These are phyloP conservation scores for Candida ipomoeae DNA, from an alignment of 805 yeast species.

Conservation along the genomic window DNA sequence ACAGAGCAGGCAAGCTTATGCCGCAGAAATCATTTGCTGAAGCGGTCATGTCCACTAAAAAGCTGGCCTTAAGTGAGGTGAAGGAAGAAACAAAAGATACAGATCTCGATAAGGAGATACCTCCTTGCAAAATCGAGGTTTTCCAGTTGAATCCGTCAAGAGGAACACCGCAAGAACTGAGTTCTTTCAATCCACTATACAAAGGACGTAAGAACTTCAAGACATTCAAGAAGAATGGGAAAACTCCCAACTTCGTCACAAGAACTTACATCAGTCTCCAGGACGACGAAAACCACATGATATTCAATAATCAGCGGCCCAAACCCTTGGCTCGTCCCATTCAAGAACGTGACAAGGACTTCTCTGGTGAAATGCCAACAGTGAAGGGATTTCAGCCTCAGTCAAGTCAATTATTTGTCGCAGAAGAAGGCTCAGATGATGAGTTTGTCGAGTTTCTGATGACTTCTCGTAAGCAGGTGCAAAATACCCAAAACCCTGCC, in stretches of 20 bases:
- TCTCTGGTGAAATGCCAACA: slow-evolving; percentile 13
- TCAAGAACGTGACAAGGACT: slow-evolving; percentile 5
- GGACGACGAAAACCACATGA: slow-evolving; percentile 8
- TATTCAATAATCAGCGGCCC: slow-evolving; percentile 5
- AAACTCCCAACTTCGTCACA: slow-evolving; percentile 9
- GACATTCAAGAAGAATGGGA: slow-evolving; percentile 10
- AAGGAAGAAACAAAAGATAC: background rate
- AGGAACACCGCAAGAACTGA: background rate
- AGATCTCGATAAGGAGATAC: background rate
- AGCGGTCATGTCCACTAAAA: slow-evolving; percentile 2
- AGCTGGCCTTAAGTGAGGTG: background rate
- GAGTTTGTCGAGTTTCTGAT: background rate
- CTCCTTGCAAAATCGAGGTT: slow-evolving; percentile 1
- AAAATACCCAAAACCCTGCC: background rate
- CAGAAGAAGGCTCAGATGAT: slow-evolving; percentile 5
- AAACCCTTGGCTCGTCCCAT: background rate
- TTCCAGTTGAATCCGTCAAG: background rate
- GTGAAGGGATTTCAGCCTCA: slow-evolving; percentile 17
- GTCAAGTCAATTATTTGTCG: slow-evolving; percentile 13
- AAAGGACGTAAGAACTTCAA: slow-evolving; percentile 16
- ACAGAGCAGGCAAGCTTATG: background rate
- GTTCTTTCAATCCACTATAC: slow-evolving; percentile 1
- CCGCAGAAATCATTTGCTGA: slow-evolving; percentile 1
- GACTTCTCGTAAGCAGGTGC: background rate
- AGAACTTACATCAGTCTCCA: slow-evolving; percentile 14